Evolutionary conservation across 345 rosid species (phyloP).

Genomic region (Kandelia obovata): DNA sequence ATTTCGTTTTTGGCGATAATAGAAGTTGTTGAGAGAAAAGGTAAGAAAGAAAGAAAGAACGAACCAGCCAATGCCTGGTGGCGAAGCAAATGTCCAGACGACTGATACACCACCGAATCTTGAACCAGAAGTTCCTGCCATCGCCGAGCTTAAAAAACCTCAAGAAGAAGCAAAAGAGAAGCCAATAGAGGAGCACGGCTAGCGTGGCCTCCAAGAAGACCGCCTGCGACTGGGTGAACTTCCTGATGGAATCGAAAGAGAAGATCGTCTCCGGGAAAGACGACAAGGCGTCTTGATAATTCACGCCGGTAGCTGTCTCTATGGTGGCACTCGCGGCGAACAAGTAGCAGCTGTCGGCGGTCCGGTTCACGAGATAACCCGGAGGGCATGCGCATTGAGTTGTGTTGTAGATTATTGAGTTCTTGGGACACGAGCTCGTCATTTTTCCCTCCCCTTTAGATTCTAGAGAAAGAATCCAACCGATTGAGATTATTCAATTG

Average conservation of each 20-base stretch:
- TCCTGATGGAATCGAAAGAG: conserved; percentile 65
- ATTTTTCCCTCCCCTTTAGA: not conserved
- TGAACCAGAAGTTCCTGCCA: conserved; percentile 68
- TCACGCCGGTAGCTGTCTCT: conserved; percentile 46
- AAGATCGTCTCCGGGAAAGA: conserved; percentile 59
- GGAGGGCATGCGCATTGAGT: conserved; percentile 74
- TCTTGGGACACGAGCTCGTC: conserved; percentile 44
- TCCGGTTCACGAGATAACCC: conserved; percentile 53
- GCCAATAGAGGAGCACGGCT: conserved; percentile 68
- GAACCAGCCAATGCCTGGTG: conserved; percentile 95
- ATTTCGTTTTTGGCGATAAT: not conserved
- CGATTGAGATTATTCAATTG: too few species aligned
- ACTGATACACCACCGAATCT: conserved; percentile 90
- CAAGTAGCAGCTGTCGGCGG: conserved; percentile 43
- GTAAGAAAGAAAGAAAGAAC: conserved; percentile 7
- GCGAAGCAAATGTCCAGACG: conserved; percentile 83
- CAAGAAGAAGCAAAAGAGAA: conserved; percentile 58
- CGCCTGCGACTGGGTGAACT: conserved; percentile 88
- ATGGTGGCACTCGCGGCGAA: conserved; percentile 43
- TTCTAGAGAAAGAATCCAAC: too few species aligned
- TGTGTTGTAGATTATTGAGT: conserved; percentile 57
- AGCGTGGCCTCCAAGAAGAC: conserved; percentile 87
- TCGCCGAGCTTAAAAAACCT: conserved; percentile 74
- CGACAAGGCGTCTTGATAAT: conserved; percentile 28
- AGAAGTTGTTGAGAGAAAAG: not conserved